These are phyloP conservation scores for Verticillium longisporum DNA, from an alignment of 2,329 filamentous ascomycete genomes.

Conservation along the genomic window DNA sequence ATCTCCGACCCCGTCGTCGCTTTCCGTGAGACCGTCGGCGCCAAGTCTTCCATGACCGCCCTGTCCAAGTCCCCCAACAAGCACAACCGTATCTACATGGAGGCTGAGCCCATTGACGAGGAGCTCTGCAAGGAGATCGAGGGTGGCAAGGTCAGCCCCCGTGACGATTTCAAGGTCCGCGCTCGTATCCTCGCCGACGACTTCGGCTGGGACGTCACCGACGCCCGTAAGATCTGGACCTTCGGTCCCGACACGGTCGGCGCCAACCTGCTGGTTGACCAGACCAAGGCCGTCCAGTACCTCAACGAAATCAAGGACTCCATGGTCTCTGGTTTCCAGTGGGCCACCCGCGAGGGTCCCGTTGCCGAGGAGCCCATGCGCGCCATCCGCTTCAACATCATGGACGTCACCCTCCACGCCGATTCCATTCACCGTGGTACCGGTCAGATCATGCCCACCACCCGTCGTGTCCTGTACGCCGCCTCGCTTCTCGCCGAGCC, in stretches of 20 bases:
- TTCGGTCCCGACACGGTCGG: slow-evolving; percentile 97
- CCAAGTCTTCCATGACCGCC: slow-evolving; percentile 85
- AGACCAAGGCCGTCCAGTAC: slow-evolving; percentile 99
- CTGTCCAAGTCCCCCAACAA: slow-evolving; percentile 99
- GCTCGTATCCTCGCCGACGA: slow-evolving; percentile 95
- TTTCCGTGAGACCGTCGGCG: slow-evolving; percentile 93
- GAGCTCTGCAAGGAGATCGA: slow-evolving; percentile 90
- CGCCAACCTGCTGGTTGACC: slow-evolving; percentile 97
- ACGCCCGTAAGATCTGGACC: slow-evolving; percentile 99
- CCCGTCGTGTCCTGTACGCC: slow-evolving; percentile 96
- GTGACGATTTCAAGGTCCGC: slow-evolving; percentile 98
- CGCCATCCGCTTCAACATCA: slow-evolving; percentile 94
- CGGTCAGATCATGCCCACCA: slow-evolving; percentile 97
- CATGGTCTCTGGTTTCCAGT: slow-evolving; percentile 99
- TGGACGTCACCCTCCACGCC: slow-evolving; percentile 98
- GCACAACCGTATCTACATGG: slow-evolving; percentile 99
- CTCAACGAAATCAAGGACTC: slow-evolving; percentile 99
- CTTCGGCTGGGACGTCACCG: slow-evolving; percentile 98
- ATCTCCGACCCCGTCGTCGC: slow-evolving; percentile 97
- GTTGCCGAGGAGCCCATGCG: slow-evolving; percentile 98
- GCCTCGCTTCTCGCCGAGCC: slow-evolving; percentile 86
- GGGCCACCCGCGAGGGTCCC: slow-evolving; percentile 96
- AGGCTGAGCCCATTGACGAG: slow-evolving; percentile 84
- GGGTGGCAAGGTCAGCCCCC: slow-evolving; percentile 80
- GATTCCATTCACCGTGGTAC: slow-evolving; percentile 99